A percentile compares a stretch with the other conserved stretches of the same genome.
phyloP scores from a whole-genome alignment of 2,329 filamentous ascomycete genomes.

The Fusarium incarnatum region DNA sequence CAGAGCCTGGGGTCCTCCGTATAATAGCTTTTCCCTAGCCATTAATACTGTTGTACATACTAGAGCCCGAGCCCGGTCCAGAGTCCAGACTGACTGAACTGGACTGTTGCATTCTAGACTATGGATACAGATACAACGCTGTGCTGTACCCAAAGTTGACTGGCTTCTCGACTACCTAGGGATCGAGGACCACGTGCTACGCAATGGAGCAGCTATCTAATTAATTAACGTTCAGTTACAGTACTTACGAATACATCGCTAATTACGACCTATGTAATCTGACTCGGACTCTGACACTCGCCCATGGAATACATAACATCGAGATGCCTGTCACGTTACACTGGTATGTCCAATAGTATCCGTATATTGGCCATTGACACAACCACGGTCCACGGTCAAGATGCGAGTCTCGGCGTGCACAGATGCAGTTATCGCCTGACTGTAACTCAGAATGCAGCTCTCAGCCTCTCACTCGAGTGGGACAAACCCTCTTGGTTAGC shows the following conservation, averaged over 20 bases:
- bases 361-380: background rate
- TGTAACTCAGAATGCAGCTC: slow-evolving; percentile 1
- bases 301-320: slow-evolving; percentile 3
- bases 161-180: slow-evolving; percentile 20
- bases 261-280: background rate
- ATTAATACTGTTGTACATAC: background rate
- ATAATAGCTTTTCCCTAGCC: slow-evolving; percentile 6
- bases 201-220: slow-evolving; percentile 8
- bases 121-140: slow-evolving; percentile 5
- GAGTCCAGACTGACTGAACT: slow-evolving; percentile 3
- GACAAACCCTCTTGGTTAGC: slow-evolving; percentile 10
- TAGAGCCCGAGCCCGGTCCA: background rate
- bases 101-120: slow-evolving; percentile 19
- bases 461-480: background rate
- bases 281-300: slow-evolving; percentile 10
- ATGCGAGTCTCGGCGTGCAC: slow-evolving; percentile 15
- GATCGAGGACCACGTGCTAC: slow-evolving; percentile 25
- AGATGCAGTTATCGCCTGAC: background rate
- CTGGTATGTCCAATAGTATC: background rate
- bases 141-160: slow-evolving; percentile 17
- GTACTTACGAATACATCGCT: background rate
- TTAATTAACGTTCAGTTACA: background rate
- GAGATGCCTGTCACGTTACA: slow-evolving; percentile 1
- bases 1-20: background rate
- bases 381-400: background rate